Conservation (phyloP, 2,329 filamentous ascomycete species). For the Myriosclerotinia curreyana region DNA sequence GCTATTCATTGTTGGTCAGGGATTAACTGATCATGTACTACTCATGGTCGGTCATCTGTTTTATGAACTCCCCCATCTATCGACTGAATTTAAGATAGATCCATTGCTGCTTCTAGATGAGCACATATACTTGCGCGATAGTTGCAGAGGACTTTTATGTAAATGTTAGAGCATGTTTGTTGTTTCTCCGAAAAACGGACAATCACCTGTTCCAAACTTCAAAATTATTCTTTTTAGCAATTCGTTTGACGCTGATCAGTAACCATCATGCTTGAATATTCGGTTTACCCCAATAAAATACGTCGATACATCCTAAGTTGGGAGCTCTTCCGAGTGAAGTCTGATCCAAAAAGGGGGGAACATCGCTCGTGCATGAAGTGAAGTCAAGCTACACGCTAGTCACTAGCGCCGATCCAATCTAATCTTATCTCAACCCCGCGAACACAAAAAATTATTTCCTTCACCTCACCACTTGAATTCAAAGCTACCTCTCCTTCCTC, state of each 20-base stretch:
- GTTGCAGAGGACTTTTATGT: too few species aligned
- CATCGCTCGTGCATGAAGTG: not conserved
- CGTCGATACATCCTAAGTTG: not conserved
- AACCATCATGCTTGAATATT: not conserved
- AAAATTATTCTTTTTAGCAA: not conserved
- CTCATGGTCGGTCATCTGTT: not conserved
- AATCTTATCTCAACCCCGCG: conserved; percentile 16
- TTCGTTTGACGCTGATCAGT: not conserved
- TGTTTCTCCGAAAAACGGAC: not conserved
- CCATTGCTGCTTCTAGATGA: not conserved
- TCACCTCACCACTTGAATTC: not conserved
- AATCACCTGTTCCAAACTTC: too few species aligned
- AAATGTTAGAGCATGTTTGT: not conserved
- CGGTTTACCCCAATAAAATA: not conserved
- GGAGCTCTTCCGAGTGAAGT: not conserved
- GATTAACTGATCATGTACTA: not conserved
- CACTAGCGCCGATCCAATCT: conserved; percentile 17
- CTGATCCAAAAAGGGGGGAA: not conserved
- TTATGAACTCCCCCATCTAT: not conserved
- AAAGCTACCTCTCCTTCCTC: not conserved
- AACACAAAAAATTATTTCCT: conserved; percentile 16
- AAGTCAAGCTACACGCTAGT: not conserved
- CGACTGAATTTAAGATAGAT: not conserved
- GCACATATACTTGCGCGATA: not conserved
- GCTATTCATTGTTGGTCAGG: not conserved